Evolutionary conservation across 768 basidiomycete genomes (phyloP).

Genomic region (Filobasidium floriforme): DNA sequence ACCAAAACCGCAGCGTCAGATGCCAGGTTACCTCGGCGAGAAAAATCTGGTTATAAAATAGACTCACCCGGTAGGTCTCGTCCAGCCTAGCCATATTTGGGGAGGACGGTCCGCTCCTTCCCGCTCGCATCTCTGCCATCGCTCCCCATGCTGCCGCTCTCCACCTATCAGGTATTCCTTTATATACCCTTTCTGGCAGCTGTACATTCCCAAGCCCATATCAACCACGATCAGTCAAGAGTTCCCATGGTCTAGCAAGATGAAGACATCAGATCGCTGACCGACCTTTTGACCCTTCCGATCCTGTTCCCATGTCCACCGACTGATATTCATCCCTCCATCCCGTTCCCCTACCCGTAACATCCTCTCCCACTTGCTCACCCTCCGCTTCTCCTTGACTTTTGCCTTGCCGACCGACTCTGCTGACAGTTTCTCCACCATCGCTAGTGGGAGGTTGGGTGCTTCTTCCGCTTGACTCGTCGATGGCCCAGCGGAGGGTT

Average conservation of each 20-base stretch:
- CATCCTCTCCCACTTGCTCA: conserved; percentile 93
- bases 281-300: conserved; percentile 60
- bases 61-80: conserved; percentile 38
- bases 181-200: conserved; percentile 67
- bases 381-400: conserved; percentile 63
- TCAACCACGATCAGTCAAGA: neutral
- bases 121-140: conserved; percentile 52
- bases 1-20: neutral
- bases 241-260: neutral
- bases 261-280: neutral
- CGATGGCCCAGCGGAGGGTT: neutral
- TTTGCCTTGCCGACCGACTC: conserved; percentile 36
- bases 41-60: neutral
- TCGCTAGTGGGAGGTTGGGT: conserved; percentile 40
- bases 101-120: conserved; percentile 36
- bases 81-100: conserved; percentile 41
- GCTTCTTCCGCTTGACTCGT: conserved; percentile 45
- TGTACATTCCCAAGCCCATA: conserved; percentile 11
- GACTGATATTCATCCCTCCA: conserved; percentile 64
- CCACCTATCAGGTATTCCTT: conserved; percentile 97
- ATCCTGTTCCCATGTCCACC: conserved; percentile 61
- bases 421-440: conserved; percentile 35
- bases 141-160: conserved; percentile 84
- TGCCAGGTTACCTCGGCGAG: neutral
- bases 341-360: conserved; percentile 57